A percentile compares a stretch with the other conserved stretches of the same genome.
Conservation (phyloP, 495 filamentous ascomycete species). For the Cercophora samala region DNA sequence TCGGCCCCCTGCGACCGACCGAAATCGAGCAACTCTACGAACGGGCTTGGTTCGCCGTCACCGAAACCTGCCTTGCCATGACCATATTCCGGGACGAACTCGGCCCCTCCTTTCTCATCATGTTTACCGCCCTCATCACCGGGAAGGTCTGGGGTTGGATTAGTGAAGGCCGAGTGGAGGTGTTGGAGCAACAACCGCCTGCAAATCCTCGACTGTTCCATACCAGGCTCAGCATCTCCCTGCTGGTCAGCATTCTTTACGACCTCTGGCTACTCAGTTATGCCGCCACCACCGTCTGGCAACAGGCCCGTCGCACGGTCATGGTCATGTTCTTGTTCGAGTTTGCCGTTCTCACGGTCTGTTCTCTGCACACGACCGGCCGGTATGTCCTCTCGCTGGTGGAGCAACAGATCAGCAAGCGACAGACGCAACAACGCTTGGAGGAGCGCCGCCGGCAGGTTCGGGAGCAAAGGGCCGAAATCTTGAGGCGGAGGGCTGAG, state of each 20-base stretch:
- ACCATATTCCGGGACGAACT: slow-evolving; percentile 97
- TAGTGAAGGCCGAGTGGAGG: slow-evolving; percentile 87
- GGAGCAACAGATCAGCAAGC: slow-evolving; percentile 69
- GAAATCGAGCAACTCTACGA: slow-evolving; percentile 97
- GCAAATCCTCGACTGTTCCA: slow-evolving; percentile 90
- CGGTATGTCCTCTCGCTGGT: slow-evolving; percentile 77
- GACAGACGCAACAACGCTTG: slow-evolving; percentile 62
- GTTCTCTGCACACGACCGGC: slow-evolving; percentile 71
- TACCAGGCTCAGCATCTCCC: slow-evolving; percentile 70
- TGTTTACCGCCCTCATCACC: slow-evolving; percentile 89
- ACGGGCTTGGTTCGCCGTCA: slow-evolving; percentile 94
- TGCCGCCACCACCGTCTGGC: slow-evolving; percentile 74
- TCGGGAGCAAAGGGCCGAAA: slow-evolving; percentile 58
- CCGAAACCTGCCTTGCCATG: slow-evolving; percentile 96
- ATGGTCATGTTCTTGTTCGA: slow-evolving; percentile 99
- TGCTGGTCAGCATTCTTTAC: slow-evolving; percentile 72
- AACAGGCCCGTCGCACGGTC: slow-evolving; percentile 87
- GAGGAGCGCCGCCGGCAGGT: slow-evolving; percentile 58
- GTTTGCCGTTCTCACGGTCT: slow-evolving; percentile 80
- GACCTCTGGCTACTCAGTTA: slow-evolving; percentile 75
- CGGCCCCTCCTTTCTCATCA: slow-evolving; percentile 87
- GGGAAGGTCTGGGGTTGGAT: slow-evolving; percentile 99
- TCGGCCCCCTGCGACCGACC: slow-evolving; percentile 84
- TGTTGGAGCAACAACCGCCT: slow-evolving; percentile 91
- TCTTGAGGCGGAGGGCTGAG: slow-evolving; percentile 57